Conservation (phyloP, 2,329 filamentous ascomycete species). For the Aspergillus pseudoviridinutans region DNA sequence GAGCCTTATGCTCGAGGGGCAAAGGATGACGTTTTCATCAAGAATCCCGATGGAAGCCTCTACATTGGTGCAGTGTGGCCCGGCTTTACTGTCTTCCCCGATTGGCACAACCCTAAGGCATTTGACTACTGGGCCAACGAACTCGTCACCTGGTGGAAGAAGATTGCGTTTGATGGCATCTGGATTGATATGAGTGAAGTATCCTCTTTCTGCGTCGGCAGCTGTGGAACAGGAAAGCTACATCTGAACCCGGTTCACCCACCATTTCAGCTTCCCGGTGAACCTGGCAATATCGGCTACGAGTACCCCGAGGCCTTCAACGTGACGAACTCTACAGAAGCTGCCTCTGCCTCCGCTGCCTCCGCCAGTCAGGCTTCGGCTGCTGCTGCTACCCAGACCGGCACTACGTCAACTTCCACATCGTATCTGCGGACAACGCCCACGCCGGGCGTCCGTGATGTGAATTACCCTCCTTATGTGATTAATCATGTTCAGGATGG, state of each 20-base stretch:
- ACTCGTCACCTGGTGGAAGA: conserved; percentile 49
- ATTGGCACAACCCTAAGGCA: conserved; percentile 58
- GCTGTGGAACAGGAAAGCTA: conserved; percentile 63
- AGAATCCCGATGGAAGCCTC: conserved; percentile 51
- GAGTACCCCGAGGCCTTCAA: conserved; percentile 68
- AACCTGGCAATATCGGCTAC: conserved; percentile 57
- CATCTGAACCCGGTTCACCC: conserved; percentile 66
- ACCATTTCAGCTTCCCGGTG: conserved; percentile 61
- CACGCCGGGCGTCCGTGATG: conserved; percentile 60
- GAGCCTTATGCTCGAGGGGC: conserved; percentile 50
- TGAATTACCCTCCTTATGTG: conserved; percentile 71
- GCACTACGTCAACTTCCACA: conserved; percentile 32
- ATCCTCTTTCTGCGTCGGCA: conserved; percentile 65
- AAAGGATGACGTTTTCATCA: conserved; percentile 47
- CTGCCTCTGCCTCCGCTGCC: conserved; percentile 55
- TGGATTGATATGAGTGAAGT: conserved; percentile 64
- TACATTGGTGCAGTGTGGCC: conserved; percentile 57
- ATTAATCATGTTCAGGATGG: conserved; percentile 63
- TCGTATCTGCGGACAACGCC: conserved; percentile 57
- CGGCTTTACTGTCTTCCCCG: conserved; percentile 58
- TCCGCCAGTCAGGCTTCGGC: conserved; percentile 49
- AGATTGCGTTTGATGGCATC: conserved; percentile 51
- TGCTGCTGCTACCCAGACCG: conserved; percentile 27
- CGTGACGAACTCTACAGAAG: conserved; percentile 64
- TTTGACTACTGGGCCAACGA: conserved; percentile 58